A percentile compares a stretch with the other conserved stretches of the same genome.
phyloP scores from a whole-genome alignment of 2,329 filamentous ascomycete genomes.

The Epichloe elymi region DNA sequence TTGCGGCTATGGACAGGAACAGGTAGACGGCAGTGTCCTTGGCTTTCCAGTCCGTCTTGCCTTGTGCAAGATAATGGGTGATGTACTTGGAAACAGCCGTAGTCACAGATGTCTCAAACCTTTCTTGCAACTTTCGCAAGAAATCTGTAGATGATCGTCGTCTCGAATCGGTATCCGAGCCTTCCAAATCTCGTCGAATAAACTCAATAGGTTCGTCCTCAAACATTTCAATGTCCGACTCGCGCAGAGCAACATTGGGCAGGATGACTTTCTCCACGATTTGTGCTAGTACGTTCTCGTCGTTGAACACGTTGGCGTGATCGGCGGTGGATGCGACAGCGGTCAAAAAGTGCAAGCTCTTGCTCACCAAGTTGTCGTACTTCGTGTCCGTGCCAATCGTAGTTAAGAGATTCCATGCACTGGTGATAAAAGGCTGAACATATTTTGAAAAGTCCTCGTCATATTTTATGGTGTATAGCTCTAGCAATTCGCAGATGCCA shows the following conservation, averaged over 20 bases:
- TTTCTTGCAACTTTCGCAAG: constrained; percentile 73
- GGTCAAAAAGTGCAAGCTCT: constrained; percentile 86
- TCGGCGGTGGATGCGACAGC: constrained; percentile 66
- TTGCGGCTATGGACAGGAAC: constrained; percentile 86
- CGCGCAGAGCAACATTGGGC: constrained; percentile 80
- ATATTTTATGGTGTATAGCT: constrained; percentile 87
- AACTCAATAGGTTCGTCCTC: constrained; percentile 99
- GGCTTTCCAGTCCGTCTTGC: constrained; percentile 80
- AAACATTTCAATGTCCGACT: constrained; percentile 90
- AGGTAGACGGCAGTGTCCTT: constrained; percentile 98
- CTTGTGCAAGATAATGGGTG: constrained; percentile 69
- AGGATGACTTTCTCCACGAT: constrained; percentile 94
- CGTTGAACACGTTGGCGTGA: constrained; percentile 78
- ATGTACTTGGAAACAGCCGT: constrained; percentile 80
- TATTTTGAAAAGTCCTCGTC: constrained; percentile 82
- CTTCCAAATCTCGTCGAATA: constrained; percentile 87
- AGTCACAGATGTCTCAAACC: constrained; percentile 77
- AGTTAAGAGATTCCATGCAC: constrained; percentile 83
- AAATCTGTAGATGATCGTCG: constrained; percentile 91
- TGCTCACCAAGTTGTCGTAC: constrained; percentile 89
- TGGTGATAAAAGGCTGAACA: constrained; percentile 73
- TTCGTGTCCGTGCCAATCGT: constrained; percentile 77
- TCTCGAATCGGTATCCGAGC: constrained; percentile 89
- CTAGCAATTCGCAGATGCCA: constrained; percentile 81
- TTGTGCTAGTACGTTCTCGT: constrained; percentile 63